These are phyloP conservation scores for Blastobotrys malaysiensis DNA, from an alignment of 1,139 yeast genomes.

Conservation along the genomic window DNA sequence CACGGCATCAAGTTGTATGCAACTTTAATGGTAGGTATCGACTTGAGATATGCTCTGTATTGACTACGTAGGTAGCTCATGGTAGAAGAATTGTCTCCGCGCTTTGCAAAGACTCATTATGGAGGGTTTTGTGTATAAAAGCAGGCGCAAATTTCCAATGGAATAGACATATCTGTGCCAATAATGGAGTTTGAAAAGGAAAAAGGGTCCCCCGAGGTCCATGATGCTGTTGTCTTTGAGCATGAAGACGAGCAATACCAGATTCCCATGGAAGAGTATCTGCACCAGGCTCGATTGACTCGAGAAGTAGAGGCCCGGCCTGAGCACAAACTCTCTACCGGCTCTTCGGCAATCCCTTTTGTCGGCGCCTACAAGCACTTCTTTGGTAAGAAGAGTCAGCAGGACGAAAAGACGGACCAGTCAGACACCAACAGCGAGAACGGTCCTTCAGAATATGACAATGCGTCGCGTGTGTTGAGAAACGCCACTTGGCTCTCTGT, in stretches of 20 bases:
- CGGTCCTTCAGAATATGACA: constrained; percentile 9
- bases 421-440: not conserved
- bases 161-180: not conserved
- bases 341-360: constrained; percentile 21
- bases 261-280: constrained; percentile 31
- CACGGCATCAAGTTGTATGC: not conserved
- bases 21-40: too few relatives aligned
- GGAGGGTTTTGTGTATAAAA: not conserved
- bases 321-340: constrained; percentile 13
- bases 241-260: constrained; percentile 17
- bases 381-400: constrained; percentile 6
- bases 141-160: not conserved
- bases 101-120: not conserved
- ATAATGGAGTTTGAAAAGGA: not conserved
- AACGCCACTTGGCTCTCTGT: constrained; percentile 37
- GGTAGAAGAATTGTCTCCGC: not conserved
- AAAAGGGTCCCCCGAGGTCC: not conserved
- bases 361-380: constrained; percentile 14
- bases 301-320: constrained; percentile 27
- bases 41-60: too few relatives aligned
- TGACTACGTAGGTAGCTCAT: too few relatives aligned
- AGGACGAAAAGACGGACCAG: not conserved
- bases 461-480: constrained; percentile 31
- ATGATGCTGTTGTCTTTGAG: not conserved
- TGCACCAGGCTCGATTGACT: constrained; percentile 31